phyloP scores from a whole-genome alignment of 768 basidiomycete species.

The Rhodotorula babjevae region DNA sequence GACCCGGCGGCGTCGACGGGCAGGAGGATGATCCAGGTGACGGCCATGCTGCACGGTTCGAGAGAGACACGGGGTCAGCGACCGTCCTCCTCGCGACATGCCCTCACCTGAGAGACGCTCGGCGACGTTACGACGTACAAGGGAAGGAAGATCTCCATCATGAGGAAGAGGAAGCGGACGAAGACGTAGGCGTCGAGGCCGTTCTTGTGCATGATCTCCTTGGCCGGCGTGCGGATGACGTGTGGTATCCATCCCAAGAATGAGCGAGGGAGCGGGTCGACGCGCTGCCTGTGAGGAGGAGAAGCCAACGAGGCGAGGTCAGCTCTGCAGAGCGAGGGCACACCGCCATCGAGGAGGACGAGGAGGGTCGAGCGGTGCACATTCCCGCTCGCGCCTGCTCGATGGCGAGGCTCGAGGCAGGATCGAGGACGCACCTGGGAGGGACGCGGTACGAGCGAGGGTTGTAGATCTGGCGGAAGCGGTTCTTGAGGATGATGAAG shows the following conservation, averaged over 20 bases:
- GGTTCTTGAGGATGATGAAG: slow-evolving; percentile 77
- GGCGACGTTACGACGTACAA: slow-evolving; percentile 59
- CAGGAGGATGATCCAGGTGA: slow-evolving; percentile 80
- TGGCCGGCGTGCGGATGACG: slow-evolving; percentile 61
- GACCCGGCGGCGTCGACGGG: slow-evolving; percentile 62
- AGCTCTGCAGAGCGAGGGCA: too few relatives aligned
- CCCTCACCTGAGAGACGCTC: too few relatives aligned
- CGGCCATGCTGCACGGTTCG: slow-evolving; percentile 49
- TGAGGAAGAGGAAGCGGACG: slow-evolving; percentile 79
- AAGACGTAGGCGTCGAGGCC: slow-evolving; percentile 92
- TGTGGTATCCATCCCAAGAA: slow-evolving; percentile 64
- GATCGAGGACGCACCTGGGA: slow-evolving; percentile 48
- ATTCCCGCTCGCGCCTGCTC: too few relatives aligned
- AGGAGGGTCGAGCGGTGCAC: background rate
- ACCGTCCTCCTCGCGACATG: too few relatives aligned
- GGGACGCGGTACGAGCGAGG: slow-evolving; percentile 70
- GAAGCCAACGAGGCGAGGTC: too few relatives aligned
- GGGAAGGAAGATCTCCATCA: slow-evolving; percentile 74
- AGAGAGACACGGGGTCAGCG: background rate
- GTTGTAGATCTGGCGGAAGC: slow-evolving; percentile 84
- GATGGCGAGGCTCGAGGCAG: background rate
- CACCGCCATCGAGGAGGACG: too few relatives aligned
- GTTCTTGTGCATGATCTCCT: slow-evolving; percentile 62
- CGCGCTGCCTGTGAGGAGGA: slow-evolving; percentile 32
- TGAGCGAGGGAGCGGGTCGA: slow-evolving; percentile 52